Evolutionary conservation across 2,329 filamentous ascomycete species (phyloP), one percentile per base, ranked within the genome.

Genomic region (Epichloe festucae): DNA sequence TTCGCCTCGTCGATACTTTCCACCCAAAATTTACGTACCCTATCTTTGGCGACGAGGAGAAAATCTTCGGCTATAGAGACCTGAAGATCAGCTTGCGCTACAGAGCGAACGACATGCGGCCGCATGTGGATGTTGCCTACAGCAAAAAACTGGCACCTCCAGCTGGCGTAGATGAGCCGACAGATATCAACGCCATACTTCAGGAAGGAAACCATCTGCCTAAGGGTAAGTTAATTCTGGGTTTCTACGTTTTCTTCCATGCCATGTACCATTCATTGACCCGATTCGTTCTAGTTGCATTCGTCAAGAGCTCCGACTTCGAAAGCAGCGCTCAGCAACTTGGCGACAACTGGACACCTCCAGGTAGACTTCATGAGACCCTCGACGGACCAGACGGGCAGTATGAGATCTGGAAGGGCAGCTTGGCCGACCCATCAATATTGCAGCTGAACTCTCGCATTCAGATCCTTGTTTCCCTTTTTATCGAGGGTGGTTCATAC

Each of bases 31-130:
- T 90, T 66, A 96, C 91, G 17, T 95, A 97, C 67, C 74, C 88
- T 1, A 85, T 98, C 56, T 96, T 97, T 59, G 89, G 89, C 61
- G 85, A 97, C n/a, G 84, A 93, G 8, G 89, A 98, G 67, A 79
- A 77, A 34, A 91, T 97, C 57, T 90, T 95, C 60, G 91, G 91
- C 39, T 95, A 96, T 73, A 84, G 89, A 64, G 81, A 82, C 50
- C 76, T 95, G 51, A 81, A 81, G 57, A 84, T 97, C 63, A 79
- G 81, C 56, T 71, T 97, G 51, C 81, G 81, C 55, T 84, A 74
- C 59, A 73, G 81, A 63, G 76, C 78, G 15, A 77, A 73, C 64
- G 86, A 96, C 64, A 81, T 97, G 70, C 82, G 83, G 58, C 89
- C 90, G 0, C 79, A 87, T 59, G 65, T 96, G 35, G 76, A 82